A percentile compares a stretch with the other conserved stretches of the same genome.
These are phyloP conservation scores for Acer negundo DNA, from an alignment of 345 rosid genomes.

Conservation along the genomic window DNA sequence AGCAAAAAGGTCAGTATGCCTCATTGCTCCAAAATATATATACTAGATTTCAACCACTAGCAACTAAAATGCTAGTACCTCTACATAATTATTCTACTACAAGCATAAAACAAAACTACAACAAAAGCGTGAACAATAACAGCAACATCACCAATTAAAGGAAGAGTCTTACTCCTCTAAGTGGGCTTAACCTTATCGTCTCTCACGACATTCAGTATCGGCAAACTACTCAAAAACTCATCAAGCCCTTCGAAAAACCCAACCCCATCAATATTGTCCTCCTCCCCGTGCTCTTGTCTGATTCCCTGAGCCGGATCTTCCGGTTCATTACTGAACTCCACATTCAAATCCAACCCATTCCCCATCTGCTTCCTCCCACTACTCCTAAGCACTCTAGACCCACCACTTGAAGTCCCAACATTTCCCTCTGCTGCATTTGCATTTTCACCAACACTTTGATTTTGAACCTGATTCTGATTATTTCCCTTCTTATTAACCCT, in stretches of 20 bases:
- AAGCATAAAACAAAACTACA: constrained; percentile 20
- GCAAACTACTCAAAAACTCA: constrained; percentile 90
- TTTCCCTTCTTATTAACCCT: constrained; percentile 35
- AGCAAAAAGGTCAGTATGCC: constrained; percentile 6
- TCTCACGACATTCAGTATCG: constrained; percentile 79
- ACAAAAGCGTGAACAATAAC: constrained; percentile 26
- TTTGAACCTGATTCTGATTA: constrained; percentile 26
- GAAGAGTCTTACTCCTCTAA: constrained; percentile 51
- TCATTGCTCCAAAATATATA: constrained; percentile 36
- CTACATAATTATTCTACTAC: constrained; percentile 33
- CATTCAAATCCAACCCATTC: constrained; percentile 86
- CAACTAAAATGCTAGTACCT: constrained; percentile 23
- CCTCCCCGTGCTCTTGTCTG: constrained; percentile 54
- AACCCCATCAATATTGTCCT: constrained; percentile 80
- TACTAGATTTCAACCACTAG: constrained; percentile 30
- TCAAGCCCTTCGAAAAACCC: constrained; percentile 95
- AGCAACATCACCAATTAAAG: constrained; percentile 23
- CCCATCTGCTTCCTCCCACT: constrained; percentile 50
- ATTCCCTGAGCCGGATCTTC: constrained; percentile 59
- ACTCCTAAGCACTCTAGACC: constrained; percentile 37
- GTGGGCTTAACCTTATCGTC: constrained; percentile 84
- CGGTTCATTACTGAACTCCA: constrained; percentile 87
- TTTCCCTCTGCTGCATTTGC: constrained; percentile 3
- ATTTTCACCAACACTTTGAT: not conserved
- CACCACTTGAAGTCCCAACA: constrained; percentile 24